Conservation (phyloP, 805 yeast species). For the Saturnispora kantuleensis region DNA sequence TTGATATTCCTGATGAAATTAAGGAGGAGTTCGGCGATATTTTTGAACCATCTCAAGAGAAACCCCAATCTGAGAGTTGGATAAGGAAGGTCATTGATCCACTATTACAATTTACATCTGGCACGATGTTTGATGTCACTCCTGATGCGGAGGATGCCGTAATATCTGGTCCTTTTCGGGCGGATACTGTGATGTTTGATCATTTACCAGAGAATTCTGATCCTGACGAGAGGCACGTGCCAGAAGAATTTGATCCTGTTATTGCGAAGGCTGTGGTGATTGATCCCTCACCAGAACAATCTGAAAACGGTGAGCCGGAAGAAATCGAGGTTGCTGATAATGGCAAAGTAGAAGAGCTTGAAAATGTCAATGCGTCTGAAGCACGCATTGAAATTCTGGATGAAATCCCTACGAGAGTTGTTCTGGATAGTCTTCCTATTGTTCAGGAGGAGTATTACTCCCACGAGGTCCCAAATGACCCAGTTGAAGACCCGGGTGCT, state of each 20-base stretch:
- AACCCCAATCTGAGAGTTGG: neutral
- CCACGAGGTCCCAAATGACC: neutral
- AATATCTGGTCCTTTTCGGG: neutral
- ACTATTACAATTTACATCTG: conserved; percentile 4
- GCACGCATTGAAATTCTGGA: neutral
- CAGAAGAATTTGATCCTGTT: neutral
- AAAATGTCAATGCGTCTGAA: too few species aligned
- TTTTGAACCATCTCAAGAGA: neutral
- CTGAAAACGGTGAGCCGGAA: too few species aligned
- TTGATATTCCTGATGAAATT: conserved; percentile 1
- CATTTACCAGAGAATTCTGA: too few species aligned
- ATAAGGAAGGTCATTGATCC: conserved; percentile 3
- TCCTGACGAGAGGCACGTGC: too few species aligned
- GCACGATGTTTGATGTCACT: conserved; percentile 5
- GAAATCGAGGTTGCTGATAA: too few species aligned
- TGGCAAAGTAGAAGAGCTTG: too few species aligned
- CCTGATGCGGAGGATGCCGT: neutral
- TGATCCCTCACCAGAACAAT: too few species aligned
- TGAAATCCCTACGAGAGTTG: neutral
- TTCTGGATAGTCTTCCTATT: neutral
- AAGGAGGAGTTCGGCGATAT: neutral
- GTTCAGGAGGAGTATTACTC: neutral
- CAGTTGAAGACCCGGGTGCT: neutral
- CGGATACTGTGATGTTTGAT: neutral
- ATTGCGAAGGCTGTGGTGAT: too few species aligned